These are phyloP conservation scores for Rhizoctonia solani DNA, from an alignment of 1,284 basidiomycete genomes.

Conservation along the genomic window DNA sequence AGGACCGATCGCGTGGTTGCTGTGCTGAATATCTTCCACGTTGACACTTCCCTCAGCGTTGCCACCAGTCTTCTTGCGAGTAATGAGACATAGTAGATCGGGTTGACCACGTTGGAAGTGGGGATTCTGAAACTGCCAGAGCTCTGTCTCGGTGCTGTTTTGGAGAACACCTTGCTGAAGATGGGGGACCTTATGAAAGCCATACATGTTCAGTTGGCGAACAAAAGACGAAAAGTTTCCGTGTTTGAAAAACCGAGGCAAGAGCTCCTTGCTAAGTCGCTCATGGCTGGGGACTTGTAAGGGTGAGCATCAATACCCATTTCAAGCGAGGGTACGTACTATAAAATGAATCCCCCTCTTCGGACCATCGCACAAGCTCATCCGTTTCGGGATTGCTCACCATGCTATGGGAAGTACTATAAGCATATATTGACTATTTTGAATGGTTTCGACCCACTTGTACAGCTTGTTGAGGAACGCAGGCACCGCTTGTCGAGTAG, in stretches of 20 bases:
- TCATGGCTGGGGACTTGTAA: slow-evolving; percentile 86
- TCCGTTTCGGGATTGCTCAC: slow-evolving; percentile 84
- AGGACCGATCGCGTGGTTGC: slow-evolving; percentile 21
- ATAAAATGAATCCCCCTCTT: slow-evolving; percentile 87
- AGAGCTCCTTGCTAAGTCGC: slow-evolving; percentile 86
- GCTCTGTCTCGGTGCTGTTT: slow-evolving; percentile 79
- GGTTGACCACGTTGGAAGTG: slow-evolving; percentile 90
- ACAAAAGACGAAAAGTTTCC: slow-evolving; percentile 94
- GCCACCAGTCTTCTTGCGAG: slow-evolving; percentile 63
- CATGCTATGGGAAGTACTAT: slow-evolving; percentile 79
- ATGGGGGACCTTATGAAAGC: slow-evolving; percentile 94
- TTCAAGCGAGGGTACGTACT: slow-evolving; percentile 53
- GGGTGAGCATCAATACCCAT: neutral
- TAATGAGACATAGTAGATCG: slow-evolving; percentile 87
- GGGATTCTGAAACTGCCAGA: slow-evolving; percentile 92
- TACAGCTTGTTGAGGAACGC: slow-evolving; percentile 93
- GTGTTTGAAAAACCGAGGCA: slow-evolving; percentile 96
- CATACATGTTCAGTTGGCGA: slow-evolving; percentile 97
- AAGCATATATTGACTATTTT: slow-evolving; percentile 21
- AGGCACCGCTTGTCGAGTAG: slow-evolving; percentile 53
- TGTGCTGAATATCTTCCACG: slow-evolving; percentile 31
- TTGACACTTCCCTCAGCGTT: slow-evolving; percentile 44
- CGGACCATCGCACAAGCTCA: slow-evolving; percentile 88
- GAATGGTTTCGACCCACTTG: slow-evolving; percentile 60
- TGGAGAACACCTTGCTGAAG: slow-evolving; percentile 92